Evolutionary conservation across 768 basidiomycete species (phyloP).

Genomic region (Lyophyllum shimeji): DNA sequence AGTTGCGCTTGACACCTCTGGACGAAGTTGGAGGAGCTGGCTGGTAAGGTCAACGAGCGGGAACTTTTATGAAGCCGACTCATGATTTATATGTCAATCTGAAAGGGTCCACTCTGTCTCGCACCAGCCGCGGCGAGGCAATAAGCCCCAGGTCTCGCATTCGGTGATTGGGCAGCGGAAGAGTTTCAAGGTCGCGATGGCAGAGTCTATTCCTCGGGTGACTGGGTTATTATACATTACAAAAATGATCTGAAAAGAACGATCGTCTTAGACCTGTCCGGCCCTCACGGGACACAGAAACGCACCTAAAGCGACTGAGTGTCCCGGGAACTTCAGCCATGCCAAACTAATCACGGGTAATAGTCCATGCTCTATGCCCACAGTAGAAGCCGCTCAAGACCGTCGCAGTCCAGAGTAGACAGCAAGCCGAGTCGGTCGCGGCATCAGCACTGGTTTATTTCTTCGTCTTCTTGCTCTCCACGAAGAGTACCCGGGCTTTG

Average conservation of each 20-base stretch:
- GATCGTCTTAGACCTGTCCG: background rate
- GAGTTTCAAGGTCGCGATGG: too few species aligned
- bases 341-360: too few species aligned
- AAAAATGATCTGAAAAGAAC: background rate
- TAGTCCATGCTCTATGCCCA: background rate
- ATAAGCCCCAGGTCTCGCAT: background rate
- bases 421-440: background rate
- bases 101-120: background rate
- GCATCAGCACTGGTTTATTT: conserved; percentile 30
- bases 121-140: too few species aligned
- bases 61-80: background rate
- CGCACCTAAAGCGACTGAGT: background rate
- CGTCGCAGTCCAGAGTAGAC: background rate
- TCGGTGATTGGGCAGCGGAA: too few species aligned
- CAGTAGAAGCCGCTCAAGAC: background rate
- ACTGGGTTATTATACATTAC: background rate
- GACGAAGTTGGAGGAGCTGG: background rate
- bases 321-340: background rate
- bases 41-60: background rate
- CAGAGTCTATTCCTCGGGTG: background rate
- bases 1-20: background rate
- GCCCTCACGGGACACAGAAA: background rate
- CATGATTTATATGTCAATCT: background rate
- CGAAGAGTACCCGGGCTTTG: conserved; percentile 70
- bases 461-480: conserved; percentile 76